These are phyloP conservation scores for Leccinum pachyderme DNA, from an alignment of 1,284 basidiomycete species.

Conservation along the genomic window DNA sequence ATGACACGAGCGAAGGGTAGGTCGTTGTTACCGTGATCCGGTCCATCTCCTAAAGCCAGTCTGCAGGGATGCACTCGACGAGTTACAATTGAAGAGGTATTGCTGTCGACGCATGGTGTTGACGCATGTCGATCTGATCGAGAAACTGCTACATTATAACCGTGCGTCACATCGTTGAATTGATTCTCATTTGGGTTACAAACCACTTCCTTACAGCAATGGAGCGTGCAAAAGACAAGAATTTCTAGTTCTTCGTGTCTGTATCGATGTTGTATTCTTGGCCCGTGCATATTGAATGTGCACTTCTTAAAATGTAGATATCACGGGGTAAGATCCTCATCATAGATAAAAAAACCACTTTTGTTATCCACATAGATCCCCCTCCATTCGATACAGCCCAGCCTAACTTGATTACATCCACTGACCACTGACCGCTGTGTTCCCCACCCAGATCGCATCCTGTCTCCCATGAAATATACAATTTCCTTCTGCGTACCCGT, in stretches of 20 bases:
- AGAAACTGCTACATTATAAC: conserved; percentile 95
- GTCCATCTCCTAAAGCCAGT: background rate
- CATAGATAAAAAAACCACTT: background rate
- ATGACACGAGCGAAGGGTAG: conserved; percentile 84
- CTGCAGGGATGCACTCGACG: conserved; percentile 85
- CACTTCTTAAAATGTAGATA: background rate
- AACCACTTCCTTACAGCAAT: conserved; percentile 23
- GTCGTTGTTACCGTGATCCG: conserved; percentile 26
- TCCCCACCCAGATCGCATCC: conserved; percentile 5
- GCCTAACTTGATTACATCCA: background rate
- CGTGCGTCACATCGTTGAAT: conserved; percentile 56
- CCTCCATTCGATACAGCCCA: background rate
- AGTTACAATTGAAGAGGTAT: conserved; percentile 89
- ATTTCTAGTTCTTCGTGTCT: conserved; percentile 9
- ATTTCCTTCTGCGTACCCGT: conserved; percentile 4
- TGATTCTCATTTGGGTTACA: background rate
- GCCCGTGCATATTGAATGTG: background rate
- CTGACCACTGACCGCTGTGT: conserved; percentile 1
- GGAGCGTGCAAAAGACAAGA: conserved; percentile 33
- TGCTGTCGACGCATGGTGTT: conserved; percentile 98
- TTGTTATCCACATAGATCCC: background rate
- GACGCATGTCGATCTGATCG: conserved; percentile 96
- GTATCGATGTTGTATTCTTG: conserved; percentile 5
- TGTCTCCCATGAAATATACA: conserved; percentile 11
- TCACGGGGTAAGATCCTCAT: background rate